Evolutionary conservation across 2,329 filamentous ascomycete genomes (phyloP).

Genomic region (Trichoderma sp.): DNA sequence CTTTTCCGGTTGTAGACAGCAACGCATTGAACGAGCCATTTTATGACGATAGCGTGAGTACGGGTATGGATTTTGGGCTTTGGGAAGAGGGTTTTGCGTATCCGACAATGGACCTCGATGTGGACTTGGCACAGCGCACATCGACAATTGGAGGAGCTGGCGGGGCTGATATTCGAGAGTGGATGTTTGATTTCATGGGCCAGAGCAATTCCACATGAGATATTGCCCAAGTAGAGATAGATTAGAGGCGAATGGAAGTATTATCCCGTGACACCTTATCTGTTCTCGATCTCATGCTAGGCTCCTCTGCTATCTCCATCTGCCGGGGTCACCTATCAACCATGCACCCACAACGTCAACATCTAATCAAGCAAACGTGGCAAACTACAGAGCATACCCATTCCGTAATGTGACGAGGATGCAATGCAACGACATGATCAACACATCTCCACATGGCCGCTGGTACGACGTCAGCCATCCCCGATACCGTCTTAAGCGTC

Average conservation of each 20-base stretch:
- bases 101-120: constrained; percentile 41
- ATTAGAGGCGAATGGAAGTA: neutral
- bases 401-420: neutral
- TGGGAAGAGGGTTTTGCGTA: constrained; percentile 48
- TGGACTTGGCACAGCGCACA: constrained; percentile 38
- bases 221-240: neutral
- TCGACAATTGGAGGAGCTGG: neutral
- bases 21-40: constrained; percentile 38
- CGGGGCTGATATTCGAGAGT: constrained; percentile 19
- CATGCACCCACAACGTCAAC: neutral
- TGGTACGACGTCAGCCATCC: neutral
- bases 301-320: neutral
- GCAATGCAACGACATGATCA: constrained; percentile 17
- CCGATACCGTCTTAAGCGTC: neutral
- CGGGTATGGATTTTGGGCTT: constrained; percentile 41
- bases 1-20: constrained; percentile 39
- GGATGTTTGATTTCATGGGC: constrained; percentile 23
- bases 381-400: neutral
- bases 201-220: constrained; percentile 8
- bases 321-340: neutral
- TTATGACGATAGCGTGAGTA: constrained; percentile 36
- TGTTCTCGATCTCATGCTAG: neutral
- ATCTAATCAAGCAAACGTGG: constrained; percentile 5
- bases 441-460: neutral
- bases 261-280: neutral